These are phyloP conservation scores for Pezicula rhizophila DNA, from an alignment of 2,329 filamentous ascomycete species.

Conservation along the genomic window DNA sequence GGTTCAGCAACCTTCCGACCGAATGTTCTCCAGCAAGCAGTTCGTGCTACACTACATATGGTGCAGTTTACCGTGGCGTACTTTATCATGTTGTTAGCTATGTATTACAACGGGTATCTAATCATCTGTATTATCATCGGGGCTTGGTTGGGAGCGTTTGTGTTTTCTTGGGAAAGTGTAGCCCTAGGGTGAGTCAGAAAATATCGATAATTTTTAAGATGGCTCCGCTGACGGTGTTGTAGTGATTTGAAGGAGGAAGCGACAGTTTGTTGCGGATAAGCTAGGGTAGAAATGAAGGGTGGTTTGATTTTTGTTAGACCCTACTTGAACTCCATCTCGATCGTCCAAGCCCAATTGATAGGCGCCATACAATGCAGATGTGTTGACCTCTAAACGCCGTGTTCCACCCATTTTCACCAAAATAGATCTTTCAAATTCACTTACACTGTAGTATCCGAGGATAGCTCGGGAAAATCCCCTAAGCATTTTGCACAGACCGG, in stretches of 20 bases:
- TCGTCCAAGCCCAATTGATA: too few relatives aligned
- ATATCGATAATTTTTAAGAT: not conserved
- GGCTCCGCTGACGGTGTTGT: not conserved
- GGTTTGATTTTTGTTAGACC: not conserved
- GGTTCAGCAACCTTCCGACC: constrained; percentile 40
- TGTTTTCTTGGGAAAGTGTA: constrained; percentile 65
- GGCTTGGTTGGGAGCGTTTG: constrained; percentile 63
- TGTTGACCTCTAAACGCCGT: too few relatives aligned
- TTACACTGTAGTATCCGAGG: too few relatives aligned
- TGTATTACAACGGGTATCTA: constrained; percentile 66
- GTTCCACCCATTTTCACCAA: too few relatives aligned
- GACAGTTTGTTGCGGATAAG: constrained; percentile 21
- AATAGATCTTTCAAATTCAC: too few relatives aligned
- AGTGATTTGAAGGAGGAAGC: constrained; percentile 15
- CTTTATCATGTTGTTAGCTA: constrained; percentile 67
- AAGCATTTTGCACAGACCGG: too few relatives aligned
- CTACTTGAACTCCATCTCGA: too few relatives aligned
- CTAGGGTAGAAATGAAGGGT: not conserved
- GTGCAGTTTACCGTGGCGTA: constrained; percentile 71
- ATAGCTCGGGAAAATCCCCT: too few relatives aligned
- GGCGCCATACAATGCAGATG: too few relatives aligned
- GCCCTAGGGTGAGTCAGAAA: constrained; percentile 16
- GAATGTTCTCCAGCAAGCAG: constrained; percentile 56
- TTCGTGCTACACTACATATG: constrained; percentile 63
- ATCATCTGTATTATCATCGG: constrained; percentile 79